Evolutionary conservation across 2,329 filamentous ascomycete species (phyloP).

Genomic region (Juglanconis sp.): DNA sequence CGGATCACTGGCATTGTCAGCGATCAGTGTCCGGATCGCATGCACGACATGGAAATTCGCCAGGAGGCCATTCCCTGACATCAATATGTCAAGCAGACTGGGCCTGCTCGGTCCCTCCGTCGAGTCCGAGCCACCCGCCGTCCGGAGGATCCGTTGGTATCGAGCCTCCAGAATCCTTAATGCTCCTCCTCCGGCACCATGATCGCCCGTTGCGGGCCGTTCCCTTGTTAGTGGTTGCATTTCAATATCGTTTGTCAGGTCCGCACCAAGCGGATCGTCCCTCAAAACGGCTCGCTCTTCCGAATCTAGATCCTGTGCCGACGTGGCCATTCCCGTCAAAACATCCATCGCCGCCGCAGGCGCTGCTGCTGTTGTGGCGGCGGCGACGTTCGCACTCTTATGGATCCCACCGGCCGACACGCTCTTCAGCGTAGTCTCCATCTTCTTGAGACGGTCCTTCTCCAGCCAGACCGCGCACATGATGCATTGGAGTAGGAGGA

Average conservation of each 20-base stretch:
- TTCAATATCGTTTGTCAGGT: slow-evolving; percentile 44
- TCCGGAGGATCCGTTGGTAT: slow-evolving; percentile 17
- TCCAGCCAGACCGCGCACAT: slow-evolving; percentile 64
- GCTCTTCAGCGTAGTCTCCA: slow-evolving; percentile 33
- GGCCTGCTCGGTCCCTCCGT: slow-evolving; percentile 29
- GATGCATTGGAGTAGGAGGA: slow-evolving; percentile 57
- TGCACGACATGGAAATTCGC: slow-evolving; percentile 52
- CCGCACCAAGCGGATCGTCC: slow-evolving; percentile 32
- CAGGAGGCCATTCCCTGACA: slow-evolving; percentile 53
- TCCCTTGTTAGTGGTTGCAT: slow-evolving; percentile 33
- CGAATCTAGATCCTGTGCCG: slow-evolving; percentile 49
- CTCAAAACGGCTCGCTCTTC: slow-evolving; percentile 53
- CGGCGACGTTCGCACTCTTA: slow-evolving; percentile 11
- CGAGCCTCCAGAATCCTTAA: slow-evolving; percentile 9
- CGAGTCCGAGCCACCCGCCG: slow-evolving; percentile 21
- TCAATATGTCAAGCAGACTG: slow-evolving; percentile 45
- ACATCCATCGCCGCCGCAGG: slow-evolving; percentile 14
- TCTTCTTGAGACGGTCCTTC: slow-evolving; percentile 52
- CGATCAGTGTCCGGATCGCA: slow-evolving; percentile 45
- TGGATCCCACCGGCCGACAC: slow-evolving; percentile 13
- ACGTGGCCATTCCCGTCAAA: slow-evolving; percentile 16
- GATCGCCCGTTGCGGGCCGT: slow-evolving; percentile 20
- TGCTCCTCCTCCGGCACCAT: slow-evolving; percentile 24
- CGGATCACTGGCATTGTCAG: slow-evolving; percentile 37
- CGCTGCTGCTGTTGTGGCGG: slow-evolving; percentile 23